Evolutionary conservation across 2,329 filamentous ascomycete genomes (phyloP).

Genomic region (Davidsoniella eucalypti): DNA sequence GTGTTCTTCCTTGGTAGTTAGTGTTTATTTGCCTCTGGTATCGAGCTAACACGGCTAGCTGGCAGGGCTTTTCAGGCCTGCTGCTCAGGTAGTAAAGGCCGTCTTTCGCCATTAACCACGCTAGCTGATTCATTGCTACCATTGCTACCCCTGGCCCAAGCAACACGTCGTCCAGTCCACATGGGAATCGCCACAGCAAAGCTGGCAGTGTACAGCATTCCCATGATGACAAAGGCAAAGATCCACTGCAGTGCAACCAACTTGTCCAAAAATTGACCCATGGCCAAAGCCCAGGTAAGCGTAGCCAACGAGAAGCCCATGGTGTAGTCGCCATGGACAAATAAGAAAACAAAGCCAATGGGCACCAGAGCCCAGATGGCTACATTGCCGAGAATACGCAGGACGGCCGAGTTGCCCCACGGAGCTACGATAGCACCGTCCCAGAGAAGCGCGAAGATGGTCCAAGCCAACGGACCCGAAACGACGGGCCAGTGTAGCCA

Average conservation of each 20-base stretch:
- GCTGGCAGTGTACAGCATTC: conserved; percentile 52
- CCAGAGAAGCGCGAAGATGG: conserved; percentile 76
- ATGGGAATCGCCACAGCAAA: conserved; percentile 47
- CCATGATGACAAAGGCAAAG: conserved; percentile 75
- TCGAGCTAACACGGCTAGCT: not conserved
- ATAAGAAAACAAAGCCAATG: conserved; percentile 62
- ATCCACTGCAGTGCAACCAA: conserved; percentile 78
- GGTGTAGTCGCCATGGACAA: conserved; percentile 56
- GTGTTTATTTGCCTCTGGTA: not conserved
- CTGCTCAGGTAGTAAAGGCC: conserved; percentile 40
- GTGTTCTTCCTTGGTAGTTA: too few species aligned
- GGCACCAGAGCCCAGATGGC: conserved; percentile 73
- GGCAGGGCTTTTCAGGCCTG: not conserved
- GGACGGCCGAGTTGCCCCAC: conserved; percentile 47
- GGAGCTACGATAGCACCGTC: conserved; percentile 69
- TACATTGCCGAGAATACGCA: conserved; percentile 70
- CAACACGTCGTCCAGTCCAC: conserved; percentile 40
- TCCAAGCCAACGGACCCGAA: conserved; percentile 67
- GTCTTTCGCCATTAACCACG: conserved; percentile 36
- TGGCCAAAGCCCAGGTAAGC: conserved; percentile 56
- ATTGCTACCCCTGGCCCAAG: conserved; percentile 17
- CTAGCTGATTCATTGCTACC: conserved; percentile 14
- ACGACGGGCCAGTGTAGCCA: conserved; percentile 64
- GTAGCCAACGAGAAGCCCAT: conserved; percentile 67
- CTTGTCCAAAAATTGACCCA: conserved; percentile 59